phyloP scores from a whole-genome alignment of 73 alveolate species.

The Breviolum minutum region DNA sequence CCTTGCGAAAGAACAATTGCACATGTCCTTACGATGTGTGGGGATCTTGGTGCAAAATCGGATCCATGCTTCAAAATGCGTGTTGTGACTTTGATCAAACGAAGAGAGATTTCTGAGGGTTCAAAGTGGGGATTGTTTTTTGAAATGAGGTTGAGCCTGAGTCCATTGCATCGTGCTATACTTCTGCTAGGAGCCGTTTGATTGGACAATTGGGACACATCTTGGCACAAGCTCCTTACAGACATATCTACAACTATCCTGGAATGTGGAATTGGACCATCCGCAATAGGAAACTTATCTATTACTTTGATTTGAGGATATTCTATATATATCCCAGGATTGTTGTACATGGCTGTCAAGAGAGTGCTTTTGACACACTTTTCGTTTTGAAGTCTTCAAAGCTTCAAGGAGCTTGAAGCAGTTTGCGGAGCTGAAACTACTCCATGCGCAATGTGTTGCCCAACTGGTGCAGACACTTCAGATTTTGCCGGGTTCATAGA shows the following conservation, averaged over 20 bases:
- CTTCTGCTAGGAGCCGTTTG: conserved; percentile 23
- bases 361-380: background rate
- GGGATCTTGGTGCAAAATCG: background rate
- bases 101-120: background rate
- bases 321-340: background rate
- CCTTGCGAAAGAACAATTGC: conserved; percentile 61
- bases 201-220: background rate
- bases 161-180: conserved; percentile 10
- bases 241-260: background rate
- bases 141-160: conserved; percentile 53
- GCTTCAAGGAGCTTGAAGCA: conserved; percentile 21
- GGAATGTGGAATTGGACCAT: background rate
- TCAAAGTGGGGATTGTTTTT: background rate
- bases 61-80: background rate
- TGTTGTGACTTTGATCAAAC: background rate
- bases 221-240: background rate
- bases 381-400: background rate
- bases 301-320: background rate
- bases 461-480: conserved; percentile 57
- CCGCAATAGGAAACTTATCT: no score
- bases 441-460: conserved; percentile 39
- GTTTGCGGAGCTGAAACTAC: conserved; percentile 12
- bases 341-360: no score
- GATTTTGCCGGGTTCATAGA: conserved; percentile 39
- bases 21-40: background rate